Evolutionary conservation across 2,329 filamentous ascomycete species (phyloP).

Genomic region (Pseudogymnoascus sp.): DNA sequence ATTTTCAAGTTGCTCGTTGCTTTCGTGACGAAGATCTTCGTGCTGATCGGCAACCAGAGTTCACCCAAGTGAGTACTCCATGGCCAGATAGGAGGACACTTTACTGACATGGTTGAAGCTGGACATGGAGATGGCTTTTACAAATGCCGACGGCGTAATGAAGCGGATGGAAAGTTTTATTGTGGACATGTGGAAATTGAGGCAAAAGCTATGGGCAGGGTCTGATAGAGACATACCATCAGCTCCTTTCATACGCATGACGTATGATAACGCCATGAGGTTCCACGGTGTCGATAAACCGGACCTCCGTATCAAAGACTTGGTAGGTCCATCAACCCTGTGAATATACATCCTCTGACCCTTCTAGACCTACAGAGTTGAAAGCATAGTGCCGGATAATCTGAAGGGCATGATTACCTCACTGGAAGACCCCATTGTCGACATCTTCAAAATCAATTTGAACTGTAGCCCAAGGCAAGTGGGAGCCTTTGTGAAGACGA

Average conservation of each 20-base stretch:
- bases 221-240: conserved; percentile 9
- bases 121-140: conserved; percentile 90
- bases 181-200: conserved; percentile 16
- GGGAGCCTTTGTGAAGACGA: conserved; percentile 53
- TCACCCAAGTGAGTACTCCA: conserved; percentile 61
- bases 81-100: neutral
- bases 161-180: conserved; percentile 25
- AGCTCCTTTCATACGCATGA: conserved; percentile 33
- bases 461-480: conserved; percentile 44
- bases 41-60: conserved; percentile 90
- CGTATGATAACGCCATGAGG: conserved; percentile 71
- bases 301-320: conserved; percentile 65
- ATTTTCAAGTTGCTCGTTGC: conserved; percentile 89
- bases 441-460: conserved; percentile 61
- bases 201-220: neutral
- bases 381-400: conserved; percentile 50
- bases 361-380: conserved; percentile 55
- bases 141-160: conserved; percentile 63
- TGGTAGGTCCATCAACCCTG: conserved; percentile 36
- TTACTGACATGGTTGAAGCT: conserved; percentile 42
- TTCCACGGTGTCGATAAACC: conserved; percentile 86
- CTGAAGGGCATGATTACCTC: conserved; percentile 69
- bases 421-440: conserved; percentile 58
- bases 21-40: conserved; percentile 92
- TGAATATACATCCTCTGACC: conserved; percentile 20